Evolutionary conservation across 257 asterid genomes (phyloP), one percentile per base, ranked within the genome.

Genomic region (Scutellaria galericulata): DNA sequence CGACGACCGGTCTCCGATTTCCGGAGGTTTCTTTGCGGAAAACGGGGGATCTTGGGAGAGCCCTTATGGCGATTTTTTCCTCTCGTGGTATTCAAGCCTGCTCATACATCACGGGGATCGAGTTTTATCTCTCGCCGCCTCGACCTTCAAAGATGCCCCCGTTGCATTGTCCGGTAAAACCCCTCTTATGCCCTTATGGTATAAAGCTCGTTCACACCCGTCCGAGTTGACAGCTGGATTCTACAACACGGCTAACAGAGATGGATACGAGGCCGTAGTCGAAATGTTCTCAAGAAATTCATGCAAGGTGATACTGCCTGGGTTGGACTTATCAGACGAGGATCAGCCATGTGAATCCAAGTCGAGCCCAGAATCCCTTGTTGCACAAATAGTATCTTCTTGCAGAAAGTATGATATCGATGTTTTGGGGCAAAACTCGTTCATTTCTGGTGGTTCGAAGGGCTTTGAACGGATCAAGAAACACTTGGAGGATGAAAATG

Each of bases 21-120:
- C 87, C 2, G 73, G 73, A 11, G 86, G 84, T 74, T 93, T 93
- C 85, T 89, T 93, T 62, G 75, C 73, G 11, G 97, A 88, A 72
- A 77, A 84, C 5, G 86, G 86, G 10, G 97, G 97, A 20, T 80
- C 97, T 24, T 93, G 98, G 98, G 91, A 86, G 78, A 79, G 79
- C 5, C 82, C 75, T n/a, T 93, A 93, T 44, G 98, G 96, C 6
- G 88, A 89, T 50, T 89, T 93, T 47, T 91, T 93, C 72, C 96
- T 93, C 15, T 83, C 91, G 5, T 93, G 98, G 96, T 91, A 89
- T 56, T 84, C 97, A 7, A 56, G 57, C 74, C 86, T 78, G 77
- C 89, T 93, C 7, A 22, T 84, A 12, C 65, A 65, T 31, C 98
- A 93, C 7, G 97, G 96, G 9, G 93, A 88, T 68, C 82, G 70